phyloP scores from a whole-genome alignment of 2,329 filamentous ascomycete genomes.

The Coniochaeta ligniaria region DNA sequence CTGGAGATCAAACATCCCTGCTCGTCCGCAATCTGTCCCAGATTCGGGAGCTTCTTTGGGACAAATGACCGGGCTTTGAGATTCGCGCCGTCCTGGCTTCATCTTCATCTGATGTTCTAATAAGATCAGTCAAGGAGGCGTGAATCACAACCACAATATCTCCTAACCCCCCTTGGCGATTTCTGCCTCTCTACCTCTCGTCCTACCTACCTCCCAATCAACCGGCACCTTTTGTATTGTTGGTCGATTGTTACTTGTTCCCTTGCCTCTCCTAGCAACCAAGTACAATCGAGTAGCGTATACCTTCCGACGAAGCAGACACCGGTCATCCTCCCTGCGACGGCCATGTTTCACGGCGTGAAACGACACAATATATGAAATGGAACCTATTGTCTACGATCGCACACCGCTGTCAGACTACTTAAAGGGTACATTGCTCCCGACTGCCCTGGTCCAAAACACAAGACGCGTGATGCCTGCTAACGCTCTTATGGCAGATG shows the following conservation, averaged over 20 bases:
- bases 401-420: slow-evolving; percentile 84
- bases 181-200: background rate
- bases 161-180: background rate
- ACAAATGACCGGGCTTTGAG: background rate
- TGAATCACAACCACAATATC: background rate
- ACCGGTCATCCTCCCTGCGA: background rate
- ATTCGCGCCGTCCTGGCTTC: background rate
- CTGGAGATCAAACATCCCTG: background rate
- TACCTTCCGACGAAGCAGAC: background rate
- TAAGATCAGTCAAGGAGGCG: background rate
- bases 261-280: background rate
- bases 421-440: slow-evolving; percentile 61
- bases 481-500: slow-evolving; percentile 26
- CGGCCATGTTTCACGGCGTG: slow-evolving; percentile 1
- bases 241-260: background rate
- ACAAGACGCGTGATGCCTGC: slow-evolving; percentile 9
- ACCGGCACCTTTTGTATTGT: background rate
- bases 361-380: slow-evolving; percentile 23
- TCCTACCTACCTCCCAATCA: background rate
- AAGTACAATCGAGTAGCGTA: background rate
- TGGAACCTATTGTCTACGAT: slow-evolving; percentile 86
- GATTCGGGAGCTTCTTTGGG: background rate
- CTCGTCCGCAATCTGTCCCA: background rate
- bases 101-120: background rate
- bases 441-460: slow-evolving; percentile 15